Base-by-base conservation (phyloP, 148 eudicot species). In the Limonium bicolor region DNA sequence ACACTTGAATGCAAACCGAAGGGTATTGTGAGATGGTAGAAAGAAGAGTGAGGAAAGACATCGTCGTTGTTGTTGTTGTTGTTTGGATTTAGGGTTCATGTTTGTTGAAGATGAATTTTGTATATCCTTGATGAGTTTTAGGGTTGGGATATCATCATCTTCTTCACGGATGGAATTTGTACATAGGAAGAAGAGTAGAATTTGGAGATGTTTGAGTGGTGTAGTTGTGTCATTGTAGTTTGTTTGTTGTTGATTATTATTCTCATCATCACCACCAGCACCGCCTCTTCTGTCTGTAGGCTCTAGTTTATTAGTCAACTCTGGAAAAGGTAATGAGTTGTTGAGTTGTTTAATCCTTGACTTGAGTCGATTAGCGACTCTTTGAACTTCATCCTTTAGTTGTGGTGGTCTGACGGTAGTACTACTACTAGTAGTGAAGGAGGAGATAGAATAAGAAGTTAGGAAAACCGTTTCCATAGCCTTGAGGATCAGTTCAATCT, bases 401-500 rank as follows among this genome's bases (percentile, higher is more conserved):
- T 56, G 55, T 17, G 0, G 66, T 58, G 31, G 52, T 48, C 19
- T 51, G 27, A 15, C 58, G 21, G 19, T 43, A 20, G 29, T 45
- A n/a, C n/a, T n/a, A n/a, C n/a, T n/a, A n/a, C n/a, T n/a, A n/a
- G n/a, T n/a, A n/a, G n/a, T n/a, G n/a, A n/a, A n/a, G n/a, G n/a
- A n/a, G n/a, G n/a, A n/a, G n/a, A n/a, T n/a, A n/a, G n/a, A n/a
- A n/a, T n/a, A 42, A 14, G 58, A 54, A 8, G 50, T 20, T 27
- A n/a, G n/a, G n/a, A 71, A 27, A 12, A 75, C 77, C 33, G 65
- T 55, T 44, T 72, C 67, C 73, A 76, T 76, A 23, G 74, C 78
- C 44, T 51, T 65, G 2, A 72, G 49, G 12, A 42, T 30, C 2
- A 44, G 42, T 48, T 76, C 83, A 18, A 72, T 51, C 14, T 49